Percentiles rank a stretch among this genome's conserved stretches.
Conservation (phyloP, 1,284 basidiomycete species). For the Peniophora sp. region DNA sequence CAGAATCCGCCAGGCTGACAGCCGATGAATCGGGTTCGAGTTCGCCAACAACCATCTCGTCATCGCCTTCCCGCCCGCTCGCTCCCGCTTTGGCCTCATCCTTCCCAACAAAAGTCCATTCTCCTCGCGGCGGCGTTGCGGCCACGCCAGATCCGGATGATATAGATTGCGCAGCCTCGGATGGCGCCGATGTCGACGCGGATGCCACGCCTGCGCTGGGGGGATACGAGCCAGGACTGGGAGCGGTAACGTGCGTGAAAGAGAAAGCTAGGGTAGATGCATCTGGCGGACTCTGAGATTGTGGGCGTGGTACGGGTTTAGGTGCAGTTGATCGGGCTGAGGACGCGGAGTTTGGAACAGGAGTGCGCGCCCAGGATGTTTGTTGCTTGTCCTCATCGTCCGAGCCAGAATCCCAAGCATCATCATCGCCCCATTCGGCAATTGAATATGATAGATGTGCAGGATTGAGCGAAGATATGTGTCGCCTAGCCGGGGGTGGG, state of each 20-base stretch:
- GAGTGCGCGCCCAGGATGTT: constrained; percentile 35
- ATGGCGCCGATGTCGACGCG: constrained; percentile 21
- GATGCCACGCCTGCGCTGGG: constrained; percentile 35
- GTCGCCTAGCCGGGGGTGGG: constrained; percentile 69
- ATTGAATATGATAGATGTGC: constrained; percentile 35
- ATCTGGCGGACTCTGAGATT: constrained; percentile 35
- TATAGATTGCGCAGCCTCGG: no score
- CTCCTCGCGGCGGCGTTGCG: no score
- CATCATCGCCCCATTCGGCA: constrained; percentile 73
- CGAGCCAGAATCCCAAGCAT: constrained; percentile 84
- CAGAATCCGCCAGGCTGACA: background rate
- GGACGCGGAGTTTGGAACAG: constrained; percentile 5
- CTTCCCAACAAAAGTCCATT: constrained; percentile 11
- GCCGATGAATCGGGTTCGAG: constrained; percentile 34
- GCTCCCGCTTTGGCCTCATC: constrained; percentile 20
- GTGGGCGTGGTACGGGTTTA: constrained; percentile 44
- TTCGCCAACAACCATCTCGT: constrained; percentile 70
- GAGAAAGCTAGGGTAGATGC: constrained; percentile 71
- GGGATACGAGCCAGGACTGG: constrained; percentile 71
- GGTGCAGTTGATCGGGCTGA: constrained; percentile 36
- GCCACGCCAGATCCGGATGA: no score
- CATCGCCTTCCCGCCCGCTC: constrained; percentile 32
- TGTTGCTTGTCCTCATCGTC: constrained; percentile 67
- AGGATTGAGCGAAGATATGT: constrained; percentile 52
- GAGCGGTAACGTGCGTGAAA: constrained; percentile 72